Base-by-base conservation (phyloP, 2,329 filamentous ascomycete genomes). In the Apiospora marii region DNA sequence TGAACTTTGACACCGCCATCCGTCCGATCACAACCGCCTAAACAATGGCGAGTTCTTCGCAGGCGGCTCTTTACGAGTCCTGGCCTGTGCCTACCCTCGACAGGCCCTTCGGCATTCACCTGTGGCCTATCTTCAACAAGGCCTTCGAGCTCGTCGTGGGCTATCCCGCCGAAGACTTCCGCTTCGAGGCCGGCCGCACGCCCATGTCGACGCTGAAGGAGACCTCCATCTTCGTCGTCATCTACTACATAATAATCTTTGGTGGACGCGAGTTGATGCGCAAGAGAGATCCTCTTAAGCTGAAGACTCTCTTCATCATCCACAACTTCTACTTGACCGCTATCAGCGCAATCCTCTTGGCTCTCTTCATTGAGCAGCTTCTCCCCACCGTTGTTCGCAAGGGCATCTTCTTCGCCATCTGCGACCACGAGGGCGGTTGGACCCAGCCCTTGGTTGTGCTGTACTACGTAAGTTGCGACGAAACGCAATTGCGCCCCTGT, bases 61-160 rank as follows among this genome's bases (percentile, higher is more conserved):
- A 85, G 72, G 81, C 85, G 73, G 83, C 84, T 75, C 85, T 89
- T 76, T 87, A 84, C 84, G 86, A 89, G 80, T 84, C 88, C 78
- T 79, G 91, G 74, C 88, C 94, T 81, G 82, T 91, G 77, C 96
- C 96, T 72, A 94, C 94, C 74, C 88, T 98, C 84, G 95, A 98
- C 82, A 91, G 93, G 76, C 96, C 96, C 46, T 98, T 98, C 80
- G 96, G 96, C 83, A 87, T 98, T 77, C 88, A 93, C 75, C 86
- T 98, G 83, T 98, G 96, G 96, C 94, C 96, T 78, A 91, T 97
- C 84, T 98, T 98, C 89, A 93, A 92, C 86, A 94, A 95, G 87
- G 92, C 88, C 78, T 98, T 93, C 85, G 92, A 93, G 82, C 83
- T 87, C 72, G 87, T 94, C 76, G 89, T 89, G 73, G 96, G 96